Base-by-base conservation (phyloP, 768 basidiomycete genomes). In the Hygrocybe coccinea region DNA sequence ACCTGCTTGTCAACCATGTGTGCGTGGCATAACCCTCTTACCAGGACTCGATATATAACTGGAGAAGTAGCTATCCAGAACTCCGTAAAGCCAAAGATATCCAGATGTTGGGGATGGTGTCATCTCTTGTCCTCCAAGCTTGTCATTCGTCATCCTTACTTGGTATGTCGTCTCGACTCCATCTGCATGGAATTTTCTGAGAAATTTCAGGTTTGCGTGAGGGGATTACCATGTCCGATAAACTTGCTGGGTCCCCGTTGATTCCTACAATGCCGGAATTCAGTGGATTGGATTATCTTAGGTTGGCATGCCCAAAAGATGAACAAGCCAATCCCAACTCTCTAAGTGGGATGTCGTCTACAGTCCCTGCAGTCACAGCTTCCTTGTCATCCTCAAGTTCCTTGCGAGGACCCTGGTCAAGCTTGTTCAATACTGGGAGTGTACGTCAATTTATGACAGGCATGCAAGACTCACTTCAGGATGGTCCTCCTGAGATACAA, bases 321-420 rank as follows among this genome's bases (percentile, higher is more conserved):
- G 69, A 72, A 9, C 73, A 67, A 12, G 65, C 67, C 19, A 74
- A 66, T 35, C 71, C 81, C 5, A 60, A 73, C 25, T 80, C 83
- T 0, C 79, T 83, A 17, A 69, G 68, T 0, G 82, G 82, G 81
- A 75, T 79, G 11, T n/a, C 78, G 78, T 15, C 68, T 78, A 15
- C 69, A 78, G 0, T 78, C 82, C 1, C 71, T 76, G 4, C 76
- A 29, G 8, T 29, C 8, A 8, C 76, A 1, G 62, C 75, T 10
- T 67, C 69, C 17, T 72, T 80, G 38, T 71, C 77, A 44, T 73
- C 82, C 0, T 84, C 85, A 0, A 79, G 71, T 45, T 83, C 87
- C 2, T 89, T 89, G 2, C 77, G 83, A 43, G 87, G 83, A 8
- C 89, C 90, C 0, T 91, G 90, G 90, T 86, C 88, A 0, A 90